Evolutionary conservation across 139 green algal species (phyloP), one percentile per base, ranked within the genome.

Genomic region (Gonium pectorale): DNA sequence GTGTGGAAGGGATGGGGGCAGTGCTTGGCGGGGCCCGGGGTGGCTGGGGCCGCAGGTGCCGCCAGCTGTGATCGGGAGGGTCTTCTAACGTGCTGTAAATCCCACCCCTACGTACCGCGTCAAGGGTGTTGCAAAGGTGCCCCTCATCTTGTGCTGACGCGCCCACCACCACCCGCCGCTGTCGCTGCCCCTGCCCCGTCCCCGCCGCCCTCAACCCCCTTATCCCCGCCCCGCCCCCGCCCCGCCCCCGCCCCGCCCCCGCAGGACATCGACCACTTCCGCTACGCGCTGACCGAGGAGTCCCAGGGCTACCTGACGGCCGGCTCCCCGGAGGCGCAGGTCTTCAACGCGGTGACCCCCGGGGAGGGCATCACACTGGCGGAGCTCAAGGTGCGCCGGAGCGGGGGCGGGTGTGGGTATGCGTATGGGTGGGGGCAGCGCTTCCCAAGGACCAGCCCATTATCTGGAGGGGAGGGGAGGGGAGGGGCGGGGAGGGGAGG

Each of bases 291-390:
- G n/a, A 98, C 94, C 0, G 89, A 91, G 3, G 96, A 99, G 75
- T 94, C 90, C 0, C 24, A 92, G 67, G 44, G 29, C 1, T 98
- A 97, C 86, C 43, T 97, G 26, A 78, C 56, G 1, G 73, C 70
- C 17, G 95, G 92, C 7, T 96, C 95, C 1, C 95, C 97, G 26
- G 97, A 99, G 85, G 94, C 83, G 3, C 94, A 97, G 80, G 91
- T 98, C 9, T 98, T 98, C 83, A 80, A 86, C 13, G 92, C 91
- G 2, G 88, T 99, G 8, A 87, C 91, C 0, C 74, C 72, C 8
- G 68, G 68, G 26, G 91, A 94, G 21, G 97, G 97, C 64, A 91
- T 97, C 38, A 43, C 91, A 0, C 82, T 99, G 67, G 82, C 92
- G 1, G 84, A 94, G 22, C 89, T 99, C 24, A 98, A 97, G 92